A percentile compares a stretch with the other conserved stretches of the same genome.
These are phyloP conservation scores for Iodosphaeria phyllophila DNA, from an alignment of 2,329 filamentous ascomycete species.

Conservation along the genomic window DNA sequence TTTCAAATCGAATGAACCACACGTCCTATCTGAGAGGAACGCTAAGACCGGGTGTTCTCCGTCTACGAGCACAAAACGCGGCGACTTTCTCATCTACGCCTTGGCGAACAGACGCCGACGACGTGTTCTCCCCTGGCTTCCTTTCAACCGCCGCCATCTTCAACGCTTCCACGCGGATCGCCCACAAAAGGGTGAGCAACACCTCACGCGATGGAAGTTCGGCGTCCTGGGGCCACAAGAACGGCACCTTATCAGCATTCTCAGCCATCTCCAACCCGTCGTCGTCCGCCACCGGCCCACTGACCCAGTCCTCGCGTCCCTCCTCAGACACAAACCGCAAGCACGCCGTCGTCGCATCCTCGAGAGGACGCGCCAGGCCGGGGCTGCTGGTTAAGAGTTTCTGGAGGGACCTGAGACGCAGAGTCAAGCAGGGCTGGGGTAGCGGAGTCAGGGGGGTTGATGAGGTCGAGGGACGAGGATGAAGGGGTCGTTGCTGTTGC, in stretches of 20 bases:
- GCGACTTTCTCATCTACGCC: too few relatives aligned
- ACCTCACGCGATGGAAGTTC: conserved; percentile 17
- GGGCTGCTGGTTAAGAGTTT: conserved; percentile 57
- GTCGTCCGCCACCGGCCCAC: conserved; percentile 15
- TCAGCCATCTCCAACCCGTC: too few relatives aligned
- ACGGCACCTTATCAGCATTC: too few relatives aligned
- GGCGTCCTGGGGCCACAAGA: conserved; percentile 16
- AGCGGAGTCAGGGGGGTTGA: too few relatives aligned
- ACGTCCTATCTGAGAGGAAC: too few relatives aligned
- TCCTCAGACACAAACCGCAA: conserved; percentile 56
- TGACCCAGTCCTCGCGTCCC: conserved; percentile 27
- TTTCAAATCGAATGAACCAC: too few relatives aligned
- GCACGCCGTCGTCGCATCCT: conserved; percentile 56
- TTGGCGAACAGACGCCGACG: too few relatives aligned
- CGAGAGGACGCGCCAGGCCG: conserved; percentile 52
- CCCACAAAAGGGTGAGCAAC: conserved; percentile 17
- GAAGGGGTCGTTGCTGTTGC: conserved; percentile 32
- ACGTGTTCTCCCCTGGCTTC: too few relatives aligned
- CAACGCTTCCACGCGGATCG: conserved; percentile 16
- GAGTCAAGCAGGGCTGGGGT: too few relatives aligned
- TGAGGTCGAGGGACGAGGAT: too few relatives aligned
- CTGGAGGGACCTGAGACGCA: conserved; percentile 41
- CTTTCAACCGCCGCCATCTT: conserved; percentile 8
- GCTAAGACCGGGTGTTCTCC: too few relatives aligned
- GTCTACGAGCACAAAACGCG: too few relatives aligned